Evolutionary conservation across 2,329 filamentous ascomycete genomes (phyloP), one percentile per base, ranked within the genome.

Genomic region (Pseudogymnoascus pannorum): DNA sequence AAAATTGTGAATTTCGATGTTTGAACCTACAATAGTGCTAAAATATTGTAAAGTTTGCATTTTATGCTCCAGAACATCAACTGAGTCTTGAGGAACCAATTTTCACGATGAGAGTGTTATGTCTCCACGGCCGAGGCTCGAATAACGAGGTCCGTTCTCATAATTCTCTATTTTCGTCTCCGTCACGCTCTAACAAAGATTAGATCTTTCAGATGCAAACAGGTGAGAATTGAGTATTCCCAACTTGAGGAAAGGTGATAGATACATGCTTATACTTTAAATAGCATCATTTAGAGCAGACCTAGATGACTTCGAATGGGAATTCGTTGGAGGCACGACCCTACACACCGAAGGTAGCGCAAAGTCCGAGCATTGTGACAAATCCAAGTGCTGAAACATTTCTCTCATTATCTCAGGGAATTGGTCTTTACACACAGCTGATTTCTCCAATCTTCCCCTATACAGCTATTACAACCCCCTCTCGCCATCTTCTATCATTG

Each of bases 61-160:
- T 31, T 31, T 31, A 31, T 31, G 29, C 29, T 31, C 29, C 29
- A 31, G 29, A 31, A 31, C 29, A 31, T 5, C 29, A 31, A 9
- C 29, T 31, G 29, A 31, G 29, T 31, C 29, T 31, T 31, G 7
- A 31, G 29, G 29, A 31, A 31, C 29, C 29, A 31, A 31, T 31
- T 48, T 57, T 35, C 38, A 65, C 11, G 16, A 65, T 65, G 64
- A 64, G 60, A 42, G 54, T 65, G 31, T 44, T 65, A 12, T 65
- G 64, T 29, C 58, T 65, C 20, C 64, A 65, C 42, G 63, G 62
- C 48, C 31, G 60, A 31, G 62, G 62, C 22, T 62, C 60, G 14
- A 65, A 65, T 62, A 65, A 61, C 24, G 63, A 65, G n/a, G 63
- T 65, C 40, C n/a, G 62, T 54, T 48, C 12, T 16, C n/a, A 29